phyloP scores from a whole-genome alignment of 768 basidiomycete genomes.

The Kwoniella heveanensis region DNA sequence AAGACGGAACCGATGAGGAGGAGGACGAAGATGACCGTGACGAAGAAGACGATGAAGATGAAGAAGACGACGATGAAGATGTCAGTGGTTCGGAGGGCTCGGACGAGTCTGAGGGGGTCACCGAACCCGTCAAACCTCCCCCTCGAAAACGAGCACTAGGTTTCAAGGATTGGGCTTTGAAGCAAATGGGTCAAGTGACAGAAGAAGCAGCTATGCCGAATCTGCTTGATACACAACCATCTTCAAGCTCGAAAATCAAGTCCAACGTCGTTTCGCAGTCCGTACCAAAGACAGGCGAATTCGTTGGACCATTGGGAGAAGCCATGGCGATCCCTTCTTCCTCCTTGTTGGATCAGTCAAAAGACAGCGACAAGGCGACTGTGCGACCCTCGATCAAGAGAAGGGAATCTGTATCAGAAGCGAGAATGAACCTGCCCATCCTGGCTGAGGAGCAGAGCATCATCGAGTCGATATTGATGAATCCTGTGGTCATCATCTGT shows the following conservation, averaged over 20 bases:
- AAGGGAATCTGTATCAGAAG: constrained; percentile 71
- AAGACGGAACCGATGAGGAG: constrained; percentile 41
- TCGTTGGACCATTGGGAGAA: constrained; percentile 76
- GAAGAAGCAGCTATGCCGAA: constrained; percentile 14
- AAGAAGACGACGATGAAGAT: constrained; percentile 35
- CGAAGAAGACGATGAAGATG: constrained; percentile 22
- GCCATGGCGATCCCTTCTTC: constrained; percentile 63
- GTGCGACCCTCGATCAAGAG: constrained; percentile 61
- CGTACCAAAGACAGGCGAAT: constrained; percentile 24
- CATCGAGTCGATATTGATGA: constrained; percentile 83
- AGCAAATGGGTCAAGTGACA: constrained; percentile 64
- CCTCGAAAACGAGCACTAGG: constrained; percentile 56
- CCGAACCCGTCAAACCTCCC: constrained; percentile 30
- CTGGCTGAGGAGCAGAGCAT: constrained; percentile 90
- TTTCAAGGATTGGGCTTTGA: constrained; percentile 89
- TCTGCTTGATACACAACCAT: constrained; percentile 25
- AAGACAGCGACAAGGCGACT: constrained; percentile 48
- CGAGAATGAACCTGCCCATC: constrained; percentile 79
- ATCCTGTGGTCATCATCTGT: constrained; percentile 82
- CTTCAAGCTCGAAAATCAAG: constrained; percentile 17
- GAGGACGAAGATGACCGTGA: constrained; percentile 36
- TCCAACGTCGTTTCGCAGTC: constrained; percentile 6
- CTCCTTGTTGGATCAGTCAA: constrained; percentile 42
- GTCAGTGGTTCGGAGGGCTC: constrained; percentile 34
- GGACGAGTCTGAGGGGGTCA: constrained; percentile 34